Evolutionary conservation across 2,329 filamentous ascomycete genomes (phyloP).

Genomic region (Cladosporium oxysporum): DNA sequence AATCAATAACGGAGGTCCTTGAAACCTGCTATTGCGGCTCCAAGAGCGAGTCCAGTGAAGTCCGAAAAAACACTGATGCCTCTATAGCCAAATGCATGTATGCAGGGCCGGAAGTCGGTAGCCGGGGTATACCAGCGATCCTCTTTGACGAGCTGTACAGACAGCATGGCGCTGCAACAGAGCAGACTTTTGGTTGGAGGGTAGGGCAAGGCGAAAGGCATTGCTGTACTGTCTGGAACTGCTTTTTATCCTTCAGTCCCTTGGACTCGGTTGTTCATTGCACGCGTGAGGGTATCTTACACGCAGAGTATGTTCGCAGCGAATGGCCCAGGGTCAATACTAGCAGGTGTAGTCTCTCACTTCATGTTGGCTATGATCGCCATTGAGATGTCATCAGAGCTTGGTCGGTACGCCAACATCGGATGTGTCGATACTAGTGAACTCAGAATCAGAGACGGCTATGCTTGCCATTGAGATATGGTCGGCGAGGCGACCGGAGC

Average conservation of each 20-base stretch:
- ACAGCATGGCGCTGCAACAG: background rate
- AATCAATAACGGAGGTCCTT: background rate
- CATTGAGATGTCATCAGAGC: background rate
- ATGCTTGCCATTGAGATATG: background rate
- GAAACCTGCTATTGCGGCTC: background rate
- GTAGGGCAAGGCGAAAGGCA: background rate
- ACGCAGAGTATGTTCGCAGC: background rate
- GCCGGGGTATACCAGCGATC: background rate
- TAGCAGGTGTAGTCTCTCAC: background rate
- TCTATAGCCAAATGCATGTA: background rate
- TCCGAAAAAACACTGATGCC: background rate
- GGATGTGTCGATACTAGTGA: background rate
- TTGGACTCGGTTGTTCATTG: background rate
- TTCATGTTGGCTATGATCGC: background rate
- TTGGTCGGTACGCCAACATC: background rate
- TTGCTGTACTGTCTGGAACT: background rate
- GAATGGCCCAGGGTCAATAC: background rate
- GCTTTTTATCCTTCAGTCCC: background rate
- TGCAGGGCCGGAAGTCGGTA: background rate
- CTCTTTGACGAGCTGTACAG: background rate
- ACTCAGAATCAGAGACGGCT: background rate
- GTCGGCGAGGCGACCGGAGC: background rate
- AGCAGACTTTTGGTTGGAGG: background rate
- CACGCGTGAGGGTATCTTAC: background rate
- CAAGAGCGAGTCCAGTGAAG: background rate